Evolutionary conservation across 192 early-diverging fungal species (phyloP), one percentile per base, ranked within the genome.

Genomic region (Rhizophagus clarus): DNA sequence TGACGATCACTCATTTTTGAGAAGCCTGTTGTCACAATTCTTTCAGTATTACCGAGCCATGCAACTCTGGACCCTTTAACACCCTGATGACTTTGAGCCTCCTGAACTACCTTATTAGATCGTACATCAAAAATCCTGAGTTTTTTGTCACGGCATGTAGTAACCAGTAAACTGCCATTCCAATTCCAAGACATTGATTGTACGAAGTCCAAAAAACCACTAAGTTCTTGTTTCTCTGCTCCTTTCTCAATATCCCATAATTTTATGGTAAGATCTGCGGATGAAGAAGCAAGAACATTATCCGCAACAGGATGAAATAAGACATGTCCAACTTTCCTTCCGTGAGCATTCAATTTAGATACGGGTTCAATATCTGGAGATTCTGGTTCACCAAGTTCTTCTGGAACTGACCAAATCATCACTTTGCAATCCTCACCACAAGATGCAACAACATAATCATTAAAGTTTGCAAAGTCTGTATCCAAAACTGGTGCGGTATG

Each of bases 381-480:
- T 73, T 91, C 92, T 74, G 86, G 76, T 87, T 93, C 88, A 20
- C 81, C 82, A 83, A 88, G 85, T 80, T 93, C 92, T 75, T 94
- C 91, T 0, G 97, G 97, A 81, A 99, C 95, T 15, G 85, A 91
- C 96, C 97, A 99, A 61, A 99, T 89, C 96, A 98, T 97, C 47
- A 95, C 94, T 85, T 96, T 91, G 83, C 88, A 90, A 83, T 93
- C 94, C 81, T 96, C 94, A n/a, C 91, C 86, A 67, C 87, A 90
- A 12, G 93, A 94, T 29, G 98, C 98, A 81, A 99, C 90, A 72
- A 99, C 87, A 85, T 97, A 90, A 84, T 99, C 98, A 79, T 99
- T 98, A 87, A 98, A 99, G 32, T 96, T 97, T 82, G 97, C 95
- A 80, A 98, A 99, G 81, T 95, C 95, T 24, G 97, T 99, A 85